Evolutionary conservation across 177 flowering plant genomes (phyloP).

Genomic region (Vitis hybrid): DNA sequence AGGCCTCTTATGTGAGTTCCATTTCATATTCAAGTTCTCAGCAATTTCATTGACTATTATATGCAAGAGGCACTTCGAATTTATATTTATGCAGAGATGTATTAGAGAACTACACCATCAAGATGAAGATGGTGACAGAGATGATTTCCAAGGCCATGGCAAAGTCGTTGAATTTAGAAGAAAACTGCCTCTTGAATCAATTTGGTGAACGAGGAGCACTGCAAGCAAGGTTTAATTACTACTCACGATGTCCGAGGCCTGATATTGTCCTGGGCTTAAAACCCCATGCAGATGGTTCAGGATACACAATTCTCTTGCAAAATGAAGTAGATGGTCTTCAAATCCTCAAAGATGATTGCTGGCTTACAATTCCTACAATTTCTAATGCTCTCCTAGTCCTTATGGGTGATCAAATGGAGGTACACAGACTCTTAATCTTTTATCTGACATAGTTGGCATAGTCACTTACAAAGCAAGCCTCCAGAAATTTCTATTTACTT

Average conservation of each 20-base stretch:
- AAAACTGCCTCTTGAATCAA: slow-evolving; percentile 36
- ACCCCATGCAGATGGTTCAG: slow-evolving; percentile 42
- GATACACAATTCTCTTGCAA: slow-evolving; percentile 36
- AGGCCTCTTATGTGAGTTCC: too few species aligned
- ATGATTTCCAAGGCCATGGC: slow-evolving; percentile 33
- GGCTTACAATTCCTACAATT: slow-evolving; percentile 36
- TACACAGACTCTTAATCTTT: not conserved
- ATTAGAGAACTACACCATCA: slow-evolving; percentile 29
- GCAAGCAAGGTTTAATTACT: slow-evolving; percentile 38
- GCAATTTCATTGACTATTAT: too few species aligned
- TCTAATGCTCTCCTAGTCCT: slow-evolving; percentile 32
- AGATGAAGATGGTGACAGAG: slow-evolving; percentile 25
- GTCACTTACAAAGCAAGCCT: not conserved
- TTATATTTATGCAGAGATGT: slow-evolving; percentile 19
- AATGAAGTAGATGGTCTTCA: slow-evolving; percentile 45
- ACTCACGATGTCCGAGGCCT: slow-evolving; percentile 31
- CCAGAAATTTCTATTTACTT: not conserved
- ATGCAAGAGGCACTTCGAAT: too few species aligned
- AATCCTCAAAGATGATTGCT: slow-evolving; percentile 29
- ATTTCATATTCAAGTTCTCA: too few species aligned
- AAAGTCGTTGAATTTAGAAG: slow-evolving; percentile 32
- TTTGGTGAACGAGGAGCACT: slow-evolving; percentile 25
- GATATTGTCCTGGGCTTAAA: slow-evolving; percentile 40
- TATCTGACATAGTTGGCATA: not conserved
- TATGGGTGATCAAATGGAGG: slow-evolving; percentile 56